phyloP scores from a whole-genome alignment of 257 asterid species.

The Ocimum tenuiflorum region DNA sequence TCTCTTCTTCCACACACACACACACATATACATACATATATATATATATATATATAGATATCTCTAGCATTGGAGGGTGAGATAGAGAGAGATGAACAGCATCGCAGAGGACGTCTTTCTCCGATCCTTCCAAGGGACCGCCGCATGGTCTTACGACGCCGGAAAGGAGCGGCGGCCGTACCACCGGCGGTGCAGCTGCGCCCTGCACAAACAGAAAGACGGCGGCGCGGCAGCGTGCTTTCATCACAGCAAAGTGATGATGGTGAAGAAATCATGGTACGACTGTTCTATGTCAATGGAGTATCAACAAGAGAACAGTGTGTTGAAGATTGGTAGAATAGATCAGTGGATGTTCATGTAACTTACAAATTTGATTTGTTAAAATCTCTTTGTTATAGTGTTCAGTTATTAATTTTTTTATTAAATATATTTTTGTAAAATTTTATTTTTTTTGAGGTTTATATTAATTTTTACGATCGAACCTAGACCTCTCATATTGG shows the following conservation, averaged over 20 bases:
- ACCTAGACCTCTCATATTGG: too few relatives aligned
- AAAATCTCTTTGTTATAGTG: too few relatives aligned
- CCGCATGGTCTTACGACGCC: constrained; percentile 11
- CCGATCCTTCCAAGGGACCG: constrained; percentile 24
- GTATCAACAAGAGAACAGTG: constrained; percentile 2
- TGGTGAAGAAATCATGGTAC: constrained; percentile 22
- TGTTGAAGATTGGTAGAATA: constrained; percentile 18
- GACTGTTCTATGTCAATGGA: constrained; percentile 20
- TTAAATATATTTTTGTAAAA: too few relatives aligned
- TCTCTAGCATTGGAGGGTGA: not conserved
- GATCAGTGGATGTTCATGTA: constrained; percentile 31
- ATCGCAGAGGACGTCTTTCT: constrained; percentile 32
- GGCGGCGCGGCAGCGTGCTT: constrained; percentile 17
- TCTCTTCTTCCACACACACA: not conserved
- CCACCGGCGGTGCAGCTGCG: constrained; percentile 40
- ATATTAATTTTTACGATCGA: too few relatives aligned
- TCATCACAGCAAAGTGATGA: constrained; percentile 9
- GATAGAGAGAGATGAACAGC: constrained; percentile 28
- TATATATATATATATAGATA: not conserved
- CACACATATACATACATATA: not conserved
- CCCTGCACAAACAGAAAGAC: constrained; percentile 23
- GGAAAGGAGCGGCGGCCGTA: constrained; percentile 40
- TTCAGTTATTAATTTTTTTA: too few relatives aligned
- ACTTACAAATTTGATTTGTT: too few relatives aligned
- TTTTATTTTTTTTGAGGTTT: too few relatives aligned